These are phyloP conservation scores for Blastobotrys petasosporus DNA, from an alignment of 1,139 yeast species.

Conservation along the genomic window DNA sequence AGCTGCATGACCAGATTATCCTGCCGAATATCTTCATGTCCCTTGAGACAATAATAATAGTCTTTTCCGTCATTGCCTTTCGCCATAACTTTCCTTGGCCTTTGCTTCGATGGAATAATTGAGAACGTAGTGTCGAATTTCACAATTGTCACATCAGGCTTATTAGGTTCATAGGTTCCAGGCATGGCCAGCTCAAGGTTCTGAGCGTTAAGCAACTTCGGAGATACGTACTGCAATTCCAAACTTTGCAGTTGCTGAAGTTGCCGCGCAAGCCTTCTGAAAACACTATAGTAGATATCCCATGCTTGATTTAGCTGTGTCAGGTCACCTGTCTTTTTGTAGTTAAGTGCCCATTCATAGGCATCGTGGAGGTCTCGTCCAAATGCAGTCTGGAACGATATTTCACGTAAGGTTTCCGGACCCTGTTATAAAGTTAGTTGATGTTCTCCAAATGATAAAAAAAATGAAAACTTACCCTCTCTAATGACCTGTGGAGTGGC, in stretches of 20 bases:
- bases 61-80: slow-evolving; percentile 90
- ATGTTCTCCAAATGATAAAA: too few species aligned
- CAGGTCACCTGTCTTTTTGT: slow-evolving; percentile 75
- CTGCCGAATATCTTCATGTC: slow-evolving; percentile 97
- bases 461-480: slow-evolving; percentile 34
- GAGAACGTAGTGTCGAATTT: slow-evolving; percentile 76
- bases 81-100: slow-evolving; percentile 79
- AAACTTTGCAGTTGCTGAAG: slow-evolving; percentile 79
- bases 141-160: slow-evolving; percentile 65
- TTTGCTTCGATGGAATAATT: slow-evolving; percentile 92
- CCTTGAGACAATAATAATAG: slow-evolving; percentile 75
- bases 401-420: slow-evolving; percentile 89
- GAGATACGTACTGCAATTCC: slow-evolving; percentile 86
- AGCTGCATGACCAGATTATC: slow-evolving; percentile 97
- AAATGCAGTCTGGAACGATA: slow-evolving; percentile 87
- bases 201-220: slow-evolving; percentile 70
- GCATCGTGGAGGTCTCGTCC: slow-evolving; percentile 93
- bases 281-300: slow-evolving; percentile 93
- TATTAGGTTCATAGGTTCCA: slow-evolving; percentile 85
- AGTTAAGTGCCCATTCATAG: slow-evolving; percentile 85
- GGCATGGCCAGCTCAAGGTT: slow-evolving; percentile 88
- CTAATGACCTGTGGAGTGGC: slow-evolving; percentile 78
- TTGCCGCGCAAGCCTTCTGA: slow-evolving; percentile 84
- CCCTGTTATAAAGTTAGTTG: slow-evolving; percentile 38
- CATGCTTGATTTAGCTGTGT: slow-evolving; percentile 93